These are phyloP conservation scores for Gossypium davidsonii DNA, from an alignment of 441 rosid species.

Conservation along the genomic window DNA sequence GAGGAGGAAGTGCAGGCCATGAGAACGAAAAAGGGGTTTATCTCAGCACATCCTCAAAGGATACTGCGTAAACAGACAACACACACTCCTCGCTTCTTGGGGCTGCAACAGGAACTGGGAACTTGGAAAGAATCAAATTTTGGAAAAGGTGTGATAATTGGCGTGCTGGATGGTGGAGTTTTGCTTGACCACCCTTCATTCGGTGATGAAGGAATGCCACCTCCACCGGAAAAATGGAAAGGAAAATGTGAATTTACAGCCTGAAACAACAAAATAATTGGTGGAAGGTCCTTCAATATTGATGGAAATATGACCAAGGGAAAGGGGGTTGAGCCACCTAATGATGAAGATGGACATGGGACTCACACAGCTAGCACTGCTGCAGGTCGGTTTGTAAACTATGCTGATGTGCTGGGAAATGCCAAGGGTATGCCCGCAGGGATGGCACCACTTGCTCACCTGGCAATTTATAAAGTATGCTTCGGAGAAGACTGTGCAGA, in stretches of 20 bases:
- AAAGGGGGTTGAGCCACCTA: slow-evolving; percentile 7
- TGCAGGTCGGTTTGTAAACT: slow-evolving; percentile 18
- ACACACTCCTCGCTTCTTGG: slow-evolving; percentile 33
- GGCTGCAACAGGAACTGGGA: slow-evolving; percentile 25
- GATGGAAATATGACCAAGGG: not conserved
- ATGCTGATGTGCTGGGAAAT: slow-evolving; percentile 20
- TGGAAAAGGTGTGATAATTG: slow-evolving; percentile 41
- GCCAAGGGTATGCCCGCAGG: slow-evolving; percentile 8
- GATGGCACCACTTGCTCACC: slow-evolving; percentile 37
- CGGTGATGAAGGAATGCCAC: slow-evolving; percentile 29
- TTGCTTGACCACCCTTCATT: slow-evolving; percentile 41
- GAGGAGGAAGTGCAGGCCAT: slow-evolving; percentile 27
- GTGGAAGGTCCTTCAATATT: slow-evolving; percentile 32
- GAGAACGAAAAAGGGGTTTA: slow-evolving; percentile 30
- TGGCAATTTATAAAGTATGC: slow-evolving; percentile 43
- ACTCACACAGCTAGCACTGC: slow-evolving; percentile 43
- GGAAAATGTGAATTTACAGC: slow-evolving; percentile 32
- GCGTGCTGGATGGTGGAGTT: slow-evolving; percentile 38
- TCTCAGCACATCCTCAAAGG: slow-evolving; percentile 26
- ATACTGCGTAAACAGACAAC: slow-evolving; percentile 25
- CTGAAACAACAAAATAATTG: slow-evolving; percentile 45
- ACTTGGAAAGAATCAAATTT: slow-evolving; percentile 28
- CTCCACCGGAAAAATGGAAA: slow-evolving; percentile 37
- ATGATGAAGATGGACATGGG: slow-evolving; percentile 37
- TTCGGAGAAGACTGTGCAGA: slow-evolving; percentile 22